These are phyloP conservation scores for Yamadazyma blattariae DNA, from an alignment of 1,139 yeast species.

Conservation along the genomic window DNA sequence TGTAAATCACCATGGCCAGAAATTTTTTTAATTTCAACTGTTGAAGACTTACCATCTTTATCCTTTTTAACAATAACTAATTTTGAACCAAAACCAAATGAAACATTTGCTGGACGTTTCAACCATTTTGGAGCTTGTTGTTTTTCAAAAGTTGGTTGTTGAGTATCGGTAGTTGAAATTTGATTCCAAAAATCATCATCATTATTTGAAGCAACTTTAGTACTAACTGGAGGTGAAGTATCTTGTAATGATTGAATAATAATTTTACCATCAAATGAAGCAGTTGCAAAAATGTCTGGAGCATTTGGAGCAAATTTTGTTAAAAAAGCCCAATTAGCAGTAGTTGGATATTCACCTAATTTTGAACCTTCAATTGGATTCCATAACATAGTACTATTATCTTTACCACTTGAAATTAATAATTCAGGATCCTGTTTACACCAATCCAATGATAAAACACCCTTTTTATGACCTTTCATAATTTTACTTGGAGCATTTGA, in stretches of 20 bases:
- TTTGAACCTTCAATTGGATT: constrained; percentile 72
- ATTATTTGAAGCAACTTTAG: constrained; percentile 46
- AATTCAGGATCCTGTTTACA: constrained; percentile 77
- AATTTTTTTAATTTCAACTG: constrained; percentile 51
- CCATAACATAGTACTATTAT: constrained; percentile 86
- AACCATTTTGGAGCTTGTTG: constrained; percentile 92
- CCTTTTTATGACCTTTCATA: constrained; percentile 80
- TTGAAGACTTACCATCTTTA: constrained; percentile 35
- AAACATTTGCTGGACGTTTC: constrained; percentile 67
- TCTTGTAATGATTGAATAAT: constrained; percentile 86
- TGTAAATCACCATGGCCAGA: constrained; percentile 33
- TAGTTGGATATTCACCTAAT: constrained; percentile 85
- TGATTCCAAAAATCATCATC: constrained; percentile 85
- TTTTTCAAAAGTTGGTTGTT: constrained; percentile 63
- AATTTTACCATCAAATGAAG: constrained; percentile 89
- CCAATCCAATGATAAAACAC: constrained; percentile 92
- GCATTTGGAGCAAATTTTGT: constrained; percentile 81
- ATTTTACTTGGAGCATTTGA: constrained; percentile 82
- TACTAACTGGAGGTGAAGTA: constrained; percentile 54
- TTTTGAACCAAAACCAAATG: constrained; percentile 94
- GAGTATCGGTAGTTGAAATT: constrained; percentile 70
- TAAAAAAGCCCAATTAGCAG: constrained; percentile 93
- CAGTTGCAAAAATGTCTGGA: constrained; percentile 91
- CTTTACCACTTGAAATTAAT: constrained; percentile 86
- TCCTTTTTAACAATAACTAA: constrained; percentile 55